Evolutionary conservation across 192 early-diverging fungal species (phyloP), one percentile per base, ranked within the genome.

Genomic region (Pecoramyces ruminantium): DNA sequence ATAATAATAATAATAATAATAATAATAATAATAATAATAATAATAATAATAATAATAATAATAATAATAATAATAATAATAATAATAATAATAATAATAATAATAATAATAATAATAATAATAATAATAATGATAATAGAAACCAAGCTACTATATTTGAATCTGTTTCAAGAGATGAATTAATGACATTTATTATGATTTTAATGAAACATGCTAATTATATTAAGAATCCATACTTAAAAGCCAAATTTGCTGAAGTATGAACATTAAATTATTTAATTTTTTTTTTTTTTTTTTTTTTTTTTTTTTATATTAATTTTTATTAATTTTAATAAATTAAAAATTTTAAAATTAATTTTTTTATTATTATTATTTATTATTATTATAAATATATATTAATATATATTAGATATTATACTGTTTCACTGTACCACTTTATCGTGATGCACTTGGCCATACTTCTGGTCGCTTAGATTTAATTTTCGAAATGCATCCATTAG

Each of bases 221-320:
- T 78, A 89, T 98, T 81, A 94, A 94, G 87, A 99, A 98, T 83
- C 97, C 97, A 27, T 94, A 99, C 82, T 82, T 99, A 81, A 97
- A 97, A 82, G 93, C 94, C 30, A 97, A 96, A 78, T 86, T 98
- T 29, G 94, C 96, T 5, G 97, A 99, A 83, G 94, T 97, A 38
- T n/a, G n/a, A n/a, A n/a, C n/a, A n/a, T n/a, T n/a, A n/a, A n/a
- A n/a, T n/a, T n/a, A n/a, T n/a, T n/a, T n/a, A n/a, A n/a, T n/a
- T n/a, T n/a, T n/a, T n/a, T n/a, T n/a, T n/a, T n/a, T n/a, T n/a
- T n/a, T n/a, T n/a, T n/a, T n/a, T n/a, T n/a, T n/a, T n/a, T n/a
- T n/a, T n/a, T n/a, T n/a, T n/a, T n/a, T n/a, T n/a, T n/a, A n/a
- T n/a, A n/a, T n/a, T n/a, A n/a, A n/a, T n/a, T n/a, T n/a, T n/a